phyloP scores from a whole-genome alignment of 2,329 filamentous ascomycete species.

The Neonectria coccinea region DNA sequence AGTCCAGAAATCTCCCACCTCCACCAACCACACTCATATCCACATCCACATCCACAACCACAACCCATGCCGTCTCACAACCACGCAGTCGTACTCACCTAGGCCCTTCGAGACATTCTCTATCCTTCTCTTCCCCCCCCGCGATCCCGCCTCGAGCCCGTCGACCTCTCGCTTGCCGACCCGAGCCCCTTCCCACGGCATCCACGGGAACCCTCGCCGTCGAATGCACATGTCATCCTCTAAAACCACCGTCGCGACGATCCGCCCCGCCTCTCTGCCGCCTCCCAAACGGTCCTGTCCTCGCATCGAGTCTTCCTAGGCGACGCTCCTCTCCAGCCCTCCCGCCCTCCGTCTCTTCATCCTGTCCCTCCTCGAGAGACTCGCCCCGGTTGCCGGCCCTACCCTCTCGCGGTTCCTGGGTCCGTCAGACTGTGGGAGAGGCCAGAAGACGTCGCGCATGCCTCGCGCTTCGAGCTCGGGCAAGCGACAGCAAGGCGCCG shows the following conservation, averaged over 20 bases:
- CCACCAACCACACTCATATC: slow-evolving; percentile 27
- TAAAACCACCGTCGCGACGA: slow-evolving; percentile 40
- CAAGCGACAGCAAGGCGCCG: slow-evolving; percentile 72
- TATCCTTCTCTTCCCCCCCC: slow-evolving; percentile 2
- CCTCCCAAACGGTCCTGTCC: slow-evolving; percentile 29
- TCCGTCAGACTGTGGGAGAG: slow-evolving; percentile 52
- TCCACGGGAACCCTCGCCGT: slow-evolving; percentile 27
- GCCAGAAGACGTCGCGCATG: slow-evolving; percentile 61
- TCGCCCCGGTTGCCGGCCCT: slow-evolving; percentile 53
- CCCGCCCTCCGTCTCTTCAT: slow-evolving; percentile 22
- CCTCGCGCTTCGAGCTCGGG: slow-evolving; percentile 69
- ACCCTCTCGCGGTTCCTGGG: slow-evolving; percentile 51
- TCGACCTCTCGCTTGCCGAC: slow-evolving; percentile 26
- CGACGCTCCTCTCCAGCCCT: slow-evolving; percentile 30
- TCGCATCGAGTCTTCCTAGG: slow-evolving; percentile 29
- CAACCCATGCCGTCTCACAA: slow-evolving; percentile 34
- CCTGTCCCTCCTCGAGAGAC: slow-evolving; percentile 41
- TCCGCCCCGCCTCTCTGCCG: slow-evolving; percentile 29
- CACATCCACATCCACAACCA: slow-evolving; percentile 35
- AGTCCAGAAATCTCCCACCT: slow-evolving; percentile 46
- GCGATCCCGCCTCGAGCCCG: slow-evolving; percentile 4
- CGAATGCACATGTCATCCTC: slow-evolving; percentile 45
- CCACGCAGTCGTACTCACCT: slow-evolving; percentile 30
- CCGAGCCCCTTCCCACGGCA: slow-evolving; percentile 24
- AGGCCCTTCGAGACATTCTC: slow-evolving; percentile 23